Percentiles rank a stretch among this genome's conserved stretches.
Evolutionary conservation across 108 stramenopile genomes (phyloP).

Genomic region (Aurantiochytrium sp.): DNA sequence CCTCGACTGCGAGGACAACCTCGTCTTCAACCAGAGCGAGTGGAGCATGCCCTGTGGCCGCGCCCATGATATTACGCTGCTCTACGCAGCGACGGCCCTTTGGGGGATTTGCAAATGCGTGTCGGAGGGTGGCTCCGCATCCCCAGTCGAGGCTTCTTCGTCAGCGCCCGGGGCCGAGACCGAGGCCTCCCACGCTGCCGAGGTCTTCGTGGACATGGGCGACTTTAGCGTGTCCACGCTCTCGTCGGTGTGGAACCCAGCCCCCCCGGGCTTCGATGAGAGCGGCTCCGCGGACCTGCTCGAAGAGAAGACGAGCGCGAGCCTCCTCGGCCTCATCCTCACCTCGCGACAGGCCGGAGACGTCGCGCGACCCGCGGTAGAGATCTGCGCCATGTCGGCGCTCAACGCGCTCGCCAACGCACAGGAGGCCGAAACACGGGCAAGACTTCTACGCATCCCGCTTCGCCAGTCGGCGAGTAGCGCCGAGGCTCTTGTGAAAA

Average conservation of each 20-base stretch:
- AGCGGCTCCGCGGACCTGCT: not conserved
- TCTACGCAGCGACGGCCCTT: not conserved
- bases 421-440: not conserved
- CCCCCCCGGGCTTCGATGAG: too few relatives aligned
- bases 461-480: not conserved
- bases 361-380: not conserved
- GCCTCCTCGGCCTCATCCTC: not conserved
- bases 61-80: not conserved
- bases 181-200: not conserved
- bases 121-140: not conserved
- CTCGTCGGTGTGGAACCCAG: not conserved
- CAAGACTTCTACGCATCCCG: not conserved
- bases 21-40: not conserved
- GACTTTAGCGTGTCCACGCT: not conserved
- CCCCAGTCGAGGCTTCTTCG: not conserved
- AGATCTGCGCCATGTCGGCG: not conserved
- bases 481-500: not conserved
- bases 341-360: not conserved
- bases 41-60: conserved; percentile 17
- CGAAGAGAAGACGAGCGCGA: not conserved
- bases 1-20: not conserved
- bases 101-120: conserved; percentile 6
- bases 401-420: not conserved
- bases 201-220: not conserved
- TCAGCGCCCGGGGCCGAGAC: too few relatives aligned